Conservation (phyloP, 371 early-diverging fungal species). For the Syncephalis plumigaleata region DNA sequence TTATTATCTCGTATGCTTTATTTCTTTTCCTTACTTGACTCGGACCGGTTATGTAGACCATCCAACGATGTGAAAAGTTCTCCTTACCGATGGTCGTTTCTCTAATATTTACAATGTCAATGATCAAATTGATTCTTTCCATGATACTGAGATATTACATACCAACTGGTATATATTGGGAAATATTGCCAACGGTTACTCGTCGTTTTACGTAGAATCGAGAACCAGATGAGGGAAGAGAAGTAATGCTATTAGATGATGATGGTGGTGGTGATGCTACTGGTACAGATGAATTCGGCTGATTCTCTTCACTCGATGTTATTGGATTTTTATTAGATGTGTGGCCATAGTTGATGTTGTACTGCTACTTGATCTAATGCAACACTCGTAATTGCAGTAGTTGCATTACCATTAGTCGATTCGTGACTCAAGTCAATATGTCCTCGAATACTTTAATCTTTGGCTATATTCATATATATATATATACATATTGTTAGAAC, state of each 20-base stretch:
- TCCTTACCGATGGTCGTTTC: slow-evolving; percentile 37
- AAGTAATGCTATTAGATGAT: no score
- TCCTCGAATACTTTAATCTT: slow-evolving; percentile 41
- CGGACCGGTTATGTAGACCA: slow-evolving; percentile 59
- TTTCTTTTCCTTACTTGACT: slow-evolving; percentile 14
- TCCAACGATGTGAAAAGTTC: slow-evolving; percentile 74
- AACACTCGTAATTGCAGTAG: neutral
- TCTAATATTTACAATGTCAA: slow-evolving; percentile 19
- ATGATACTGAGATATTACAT: neutral
- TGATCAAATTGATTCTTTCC: no score
- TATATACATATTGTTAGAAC: no score
- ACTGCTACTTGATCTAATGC: no score
- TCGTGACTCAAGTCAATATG: slow-evolving; percentile 28
- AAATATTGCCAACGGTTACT: slow-evolving; percentile 72
- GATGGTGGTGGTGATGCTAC: no score
- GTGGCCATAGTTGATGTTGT: no score
- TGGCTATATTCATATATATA: slow-evolving; percentile 17
- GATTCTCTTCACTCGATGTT: no score
- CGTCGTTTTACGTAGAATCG: slow-evolving; percentile 71
- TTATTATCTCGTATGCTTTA: no score
- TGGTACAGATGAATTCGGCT: no score
- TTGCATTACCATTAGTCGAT: no score
- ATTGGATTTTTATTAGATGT: no score
- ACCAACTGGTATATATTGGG: slow-evolving; percentile 47
- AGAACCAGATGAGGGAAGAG: slow-evolving; percentile 23